Conservation (phyloP, 2,329 filamentous ascomycete genomes). For the Meredithiella fracta region DNA sequence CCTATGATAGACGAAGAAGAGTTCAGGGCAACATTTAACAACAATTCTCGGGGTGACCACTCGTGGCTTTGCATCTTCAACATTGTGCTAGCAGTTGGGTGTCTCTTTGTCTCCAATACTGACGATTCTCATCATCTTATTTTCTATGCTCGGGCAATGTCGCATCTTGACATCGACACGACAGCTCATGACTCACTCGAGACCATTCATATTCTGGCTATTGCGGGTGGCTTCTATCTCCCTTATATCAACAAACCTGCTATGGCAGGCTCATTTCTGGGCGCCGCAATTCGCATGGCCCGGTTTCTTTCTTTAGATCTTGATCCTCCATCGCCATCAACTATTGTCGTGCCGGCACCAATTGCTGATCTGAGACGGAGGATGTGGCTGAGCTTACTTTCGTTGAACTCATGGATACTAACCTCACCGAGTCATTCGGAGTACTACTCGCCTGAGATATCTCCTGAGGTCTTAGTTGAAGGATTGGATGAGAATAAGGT, state of each 20-base stretch:
- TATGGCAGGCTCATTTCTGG: conserved; percentile 57
- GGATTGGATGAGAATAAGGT: conserved; percentile 1
- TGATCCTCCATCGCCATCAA: neutral
- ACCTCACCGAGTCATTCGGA: conserved; percentile 56
- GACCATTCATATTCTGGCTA: conserved; percentile 51
- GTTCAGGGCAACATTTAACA: conserved; percentile 44
- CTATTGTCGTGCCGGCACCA: conserved; percentile 24
- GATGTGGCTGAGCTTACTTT: conserved; percentile 63
- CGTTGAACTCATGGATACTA: conserved; percentile 57
- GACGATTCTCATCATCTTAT: conserved; percentile 51
- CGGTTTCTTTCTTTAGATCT: conserved; percentile 33
- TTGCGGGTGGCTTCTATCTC: conserved; percentile 61
- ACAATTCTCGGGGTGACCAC: conserved; percentile 41
- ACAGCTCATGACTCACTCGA: conserved; percentile 38
- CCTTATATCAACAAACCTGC: conserved; percentile 66
- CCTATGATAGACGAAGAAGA: conserved; percentile 58
- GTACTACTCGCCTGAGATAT: conserved; percentile 30
- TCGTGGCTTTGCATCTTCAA: conserved; percentile 59
- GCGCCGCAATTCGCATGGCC: conserved; percentile 57
- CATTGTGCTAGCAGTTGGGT: conserved; percentile 61
- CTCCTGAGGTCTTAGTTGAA: conserved; percentile 20
- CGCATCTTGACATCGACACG: conserved; percentile 50
- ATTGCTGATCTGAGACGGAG: conserved; percentile 45
- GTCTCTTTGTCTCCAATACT: conserved; percentile 48
- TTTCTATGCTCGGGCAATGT: conserved; percentile 52